phyloP scores from a whole-genome alignment of 73 alveolate genomes.

The Stentor coeruleus region DNA sequence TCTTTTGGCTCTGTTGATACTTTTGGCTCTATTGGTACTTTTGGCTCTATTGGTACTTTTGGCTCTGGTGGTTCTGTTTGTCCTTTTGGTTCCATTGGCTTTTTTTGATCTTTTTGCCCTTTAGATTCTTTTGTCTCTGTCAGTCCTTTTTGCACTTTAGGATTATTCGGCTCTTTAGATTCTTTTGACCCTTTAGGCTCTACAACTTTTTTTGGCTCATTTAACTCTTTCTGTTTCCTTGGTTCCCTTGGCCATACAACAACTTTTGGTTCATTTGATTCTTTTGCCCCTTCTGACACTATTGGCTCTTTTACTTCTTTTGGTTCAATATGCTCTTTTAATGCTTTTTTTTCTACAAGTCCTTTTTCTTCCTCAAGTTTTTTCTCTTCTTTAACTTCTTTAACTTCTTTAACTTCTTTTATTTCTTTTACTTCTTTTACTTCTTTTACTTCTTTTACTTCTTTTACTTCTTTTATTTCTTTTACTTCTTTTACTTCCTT shows the following conservation, averaged over 20 bases:
- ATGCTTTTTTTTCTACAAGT: neutral
- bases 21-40: neutral
- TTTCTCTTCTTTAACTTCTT: constrained; percentile 5
- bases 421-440: neutral
- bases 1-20: neutral
- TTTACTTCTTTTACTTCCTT: neutral
- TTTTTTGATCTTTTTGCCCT: constrained; percentile 5
- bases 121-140: neutral
- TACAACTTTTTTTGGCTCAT: neutral
- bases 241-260: no score
- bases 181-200: neutral
- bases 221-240: neutral
- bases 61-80: neutral
- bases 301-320: neutral
- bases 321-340: neutral
- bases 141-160: neutral
- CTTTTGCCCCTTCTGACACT: no score
- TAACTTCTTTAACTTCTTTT: neutral
- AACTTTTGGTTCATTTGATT: no score
- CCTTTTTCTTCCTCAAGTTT: neutral
- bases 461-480: neutral
- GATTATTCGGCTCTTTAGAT: neutral
- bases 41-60: neutral
- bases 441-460: neutral
- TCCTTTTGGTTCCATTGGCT: neutral